Evolutionary conservation across 2,329 filamentous ascomycete species (phyloP), one percentile per base, ranked within the genome.

Genomic region (Reticulascus tulasneorum): DNA sequence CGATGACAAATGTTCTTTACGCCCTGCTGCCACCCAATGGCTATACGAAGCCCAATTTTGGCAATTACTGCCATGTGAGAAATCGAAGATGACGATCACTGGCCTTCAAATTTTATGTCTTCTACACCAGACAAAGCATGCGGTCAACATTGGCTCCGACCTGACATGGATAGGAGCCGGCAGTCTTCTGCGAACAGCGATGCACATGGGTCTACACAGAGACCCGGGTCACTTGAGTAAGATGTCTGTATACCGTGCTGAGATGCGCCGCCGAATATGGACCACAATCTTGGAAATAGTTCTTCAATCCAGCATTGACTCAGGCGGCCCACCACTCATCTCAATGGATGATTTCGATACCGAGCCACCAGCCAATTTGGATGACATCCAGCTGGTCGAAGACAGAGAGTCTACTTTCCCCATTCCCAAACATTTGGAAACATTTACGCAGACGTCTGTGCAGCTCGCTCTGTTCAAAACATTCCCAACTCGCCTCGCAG

Each of bases 151-250:
- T 4, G 66, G 64, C 4, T 64, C 63, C 6, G 75, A 79, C 42
- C 49, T 77, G 5, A 59, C 64, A 2, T 79, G 73, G 73, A 64
- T 74, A 21, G 61, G 67, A 3, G 59, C 66, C 0, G 76, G 76
- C 1, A 54, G 60, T 1, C 42, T 79, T 9, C 40, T 77, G n/a
- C 62, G 75, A 9, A 67, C 64, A 7, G 77, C 75, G 34, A 69
- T 80, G 49, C 66, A 66, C 36, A 77, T 79, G 64, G 76, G 77
- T 4, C 58, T 79, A 6, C 75, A 81, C 48, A 66, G 73, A 2
- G 77, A 80, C 37, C 75, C 77, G 0, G 62, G 58, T 20, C 57
- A 65, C 38, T 63, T 78, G 5, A 60, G 63, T 7, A 60, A 63
- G 15, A 70, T 74, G 61, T 63, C 69, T 3, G 48, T 56, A 1